phyloP scores from a whole-genome alignment of 2,329 filamentous ascomycete genomes.

The Lachnellula suecica region DNA sequence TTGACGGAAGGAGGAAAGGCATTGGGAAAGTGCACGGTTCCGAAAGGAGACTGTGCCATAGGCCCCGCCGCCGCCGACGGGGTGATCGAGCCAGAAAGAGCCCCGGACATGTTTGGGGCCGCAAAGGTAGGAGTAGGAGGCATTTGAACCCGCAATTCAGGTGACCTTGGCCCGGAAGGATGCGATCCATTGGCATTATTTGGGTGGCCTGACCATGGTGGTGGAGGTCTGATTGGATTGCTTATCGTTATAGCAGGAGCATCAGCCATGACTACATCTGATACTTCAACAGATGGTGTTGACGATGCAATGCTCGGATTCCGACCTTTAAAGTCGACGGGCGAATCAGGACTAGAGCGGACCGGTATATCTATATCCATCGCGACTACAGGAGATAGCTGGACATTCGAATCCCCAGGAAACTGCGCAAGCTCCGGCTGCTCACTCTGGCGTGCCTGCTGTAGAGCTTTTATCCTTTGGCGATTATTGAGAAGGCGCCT shows the following conservation, averaged over 20 bases:
- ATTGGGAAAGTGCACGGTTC: slow-evolving; percentile 38
- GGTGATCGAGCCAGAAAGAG: slow-evolving; percentile 36
- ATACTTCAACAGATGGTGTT: slow-evolving; percentile 24
- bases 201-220: slow-evolving; percentile 26
- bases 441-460: slow-evolving; percentile 14
- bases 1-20: slow-evolving; percentile 46
- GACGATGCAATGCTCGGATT: slow-evolving; percentile 27
- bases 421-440: slow-evolving; percentile 4
- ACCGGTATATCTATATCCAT: slow-evolving; percentile 25
- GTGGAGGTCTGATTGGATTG: slow-evolving; percentile 31
- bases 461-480: slow-evolving; percentile 19
- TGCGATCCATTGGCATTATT: slow-evolving; percentile 1
- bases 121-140: slow-evolving; percentile 54
- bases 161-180: slow-evolving; percentile 15
- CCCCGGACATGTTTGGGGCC: slow-evolving; percentile 34
- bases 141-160: slow-evolving; percentile 47
- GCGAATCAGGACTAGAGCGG: slow-evolving; percentile 19
- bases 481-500: slow-evolving; percentile 32
- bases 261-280: slow-evolving; percentile 29
- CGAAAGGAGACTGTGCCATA: slow-evolving; percentile 50
- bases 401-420: slow-evolving; percentile 12
- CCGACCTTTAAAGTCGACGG: slow-evolving; percentile 21
- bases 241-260: slow-evolving; percentile 17
- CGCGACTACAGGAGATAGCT: slow-evolving; percentile 17
- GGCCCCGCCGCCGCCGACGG: slow-evolving; percentile 47